phyloP scores from a whole-genome alignment of 2,329 filamentous ascomycete species.

The Curvularia lunata region DNA sequence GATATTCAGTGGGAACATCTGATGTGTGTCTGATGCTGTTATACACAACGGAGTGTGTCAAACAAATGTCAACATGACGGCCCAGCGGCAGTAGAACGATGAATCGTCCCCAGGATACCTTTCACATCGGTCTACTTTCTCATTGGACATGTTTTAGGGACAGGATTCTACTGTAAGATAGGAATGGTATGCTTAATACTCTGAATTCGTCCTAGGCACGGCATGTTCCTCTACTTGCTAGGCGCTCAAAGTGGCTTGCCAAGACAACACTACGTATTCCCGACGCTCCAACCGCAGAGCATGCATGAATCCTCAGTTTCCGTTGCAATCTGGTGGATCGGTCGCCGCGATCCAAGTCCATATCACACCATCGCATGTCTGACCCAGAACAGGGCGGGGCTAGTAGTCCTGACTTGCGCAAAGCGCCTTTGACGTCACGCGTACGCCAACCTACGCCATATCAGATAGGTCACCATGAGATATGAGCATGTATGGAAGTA shows the following conservation, averaged over 20 bases:
- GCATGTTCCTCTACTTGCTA: not conserved
- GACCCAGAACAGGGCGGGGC: constrained; percentile 3
- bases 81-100: not conserved
- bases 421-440: constrained; percentile 23
- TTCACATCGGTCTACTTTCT: not conserved
- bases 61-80: not conserved
- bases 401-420: constrained; percentile 6
- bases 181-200: not conserved
- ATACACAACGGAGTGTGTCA: not conserved
- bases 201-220: not conserved
- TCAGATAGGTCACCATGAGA: constrained; percentile 13
- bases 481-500: constrained; percentile 8
- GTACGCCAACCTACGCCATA: constrained; percentile 23
- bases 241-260: not conserved
- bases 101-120: not conserved
- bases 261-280: not conserved
- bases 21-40: not conserved
- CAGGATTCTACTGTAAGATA: not conserved
- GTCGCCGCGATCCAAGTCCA: constrained; percentile 1
- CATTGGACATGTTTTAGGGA: not conserved
- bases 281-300: constrained; percentile 6
- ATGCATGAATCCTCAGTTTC: constrained; percentile 6
- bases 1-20: not conserved
- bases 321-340: not conserved
- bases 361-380: not conserved